Evolutionary conservation across 352 stramenopile species (phyloP), one percentile per base, ranked within the genome.

Genomic region (Phytophthora pluvialis): DNA sequence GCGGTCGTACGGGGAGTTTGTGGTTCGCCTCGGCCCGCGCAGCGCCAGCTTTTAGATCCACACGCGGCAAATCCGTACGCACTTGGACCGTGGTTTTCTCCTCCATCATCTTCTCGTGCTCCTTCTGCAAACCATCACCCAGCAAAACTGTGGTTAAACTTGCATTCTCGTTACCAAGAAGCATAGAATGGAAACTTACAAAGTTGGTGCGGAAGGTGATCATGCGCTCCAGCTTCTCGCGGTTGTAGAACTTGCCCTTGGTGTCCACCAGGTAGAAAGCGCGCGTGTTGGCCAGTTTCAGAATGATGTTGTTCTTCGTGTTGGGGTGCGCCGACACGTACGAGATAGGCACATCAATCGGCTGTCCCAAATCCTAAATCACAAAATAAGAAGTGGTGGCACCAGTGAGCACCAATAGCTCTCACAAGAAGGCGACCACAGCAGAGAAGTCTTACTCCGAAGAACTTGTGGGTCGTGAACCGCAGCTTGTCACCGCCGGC

Each of bases 381-480:
- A 40, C 4, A 54, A 7, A 16, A 60, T 0, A 49, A 45, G 48
- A 18, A 51, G 10, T 8, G 10, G 25, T 3, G 5, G 15, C 25
- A 55, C 31, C 7, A 47, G 6, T 68, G 7, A 67, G 35, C 18
- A 53, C 13, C 16, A 51, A 16, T 21, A 21, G 21, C 2, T 9
- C 29, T 11, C 5, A 28, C 9, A 32, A 40, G 13, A 29, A 11
- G 46, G 3, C 16, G 44, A 11, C 1, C 5, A 33, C 9, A 42
- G 29, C 13, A 40, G 16, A 25, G 9, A 51, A 25, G 12, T 54
- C 77, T 31, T 78, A 95, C 87, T 42, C 87, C 87, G 59, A 95
- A 91, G 70, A 94, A 95, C 70, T 93, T 95, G 75, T 95, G 87
- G 28, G 85, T 94, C 25, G 85, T 94, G 64, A 95, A 86, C 18